Evolutionary conservation across 768 basidiomycete genomes (phyloP).

Genomic region (Podaxis sp.): DNA sequence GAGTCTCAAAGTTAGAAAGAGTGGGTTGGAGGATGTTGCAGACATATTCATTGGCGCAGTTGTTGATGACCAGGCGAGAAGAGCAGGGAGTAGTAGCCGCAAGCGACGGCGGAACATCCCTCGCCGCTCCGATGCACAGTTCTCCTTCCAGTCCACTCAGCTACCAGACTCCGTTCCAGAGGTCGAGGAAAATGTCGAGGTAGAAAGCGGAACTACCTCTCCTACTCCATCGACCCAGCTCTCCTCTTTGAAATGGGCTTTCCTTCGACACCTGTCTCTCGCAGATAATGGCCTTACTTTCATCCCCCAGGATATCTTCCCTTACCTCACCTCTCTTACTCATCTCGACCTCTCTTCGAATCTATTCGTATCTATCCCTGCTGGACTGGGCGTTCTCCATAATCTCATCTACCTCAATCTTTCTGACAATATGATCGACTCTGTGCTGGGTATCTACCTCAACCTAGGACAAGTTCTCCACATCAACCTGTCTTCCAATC

Average conservation of each 20-base stretch:
- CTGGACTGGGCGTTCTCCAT: conserved; percentile 70
- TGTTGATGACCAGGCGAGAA: conserved; percentile 70
- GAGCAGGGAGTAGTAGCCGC: conserved; percentile 53
- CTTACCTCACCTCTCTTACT: conserved; percentile 70
- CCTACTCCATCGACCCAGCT: conserved; percentile 39
- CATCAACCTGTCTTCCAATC: conserved; percentile 82
- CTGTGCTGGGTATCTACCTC: conserved; percentile 84
- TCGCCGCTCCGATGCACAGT: conserved; percentile 9
- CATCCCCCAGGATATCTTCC: conserved; percentile 65
- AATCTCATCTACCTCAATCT: conserved; percentile 91
- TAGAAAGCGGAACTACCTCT: conserved; percentile 22
- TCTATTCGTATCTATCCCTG: conserved; percentile 84
- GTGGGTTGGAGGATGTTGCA: conserved; percentile 79
- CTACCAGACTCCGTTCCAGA: conserved; percentile 17
- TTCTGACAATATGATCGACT: conserved; percentile 97
- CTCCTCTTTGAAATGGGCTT: conserved; percentile 68
- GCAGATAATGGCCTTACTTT: conserved; percentile 82
- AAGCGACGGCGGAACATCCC: conserved; percentile 47
- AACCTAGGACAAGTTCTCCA: conserved; percentile 74
- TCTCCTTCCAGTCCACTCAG: conserved; percentile 15
- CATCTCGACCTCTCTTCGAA: conserved; percentile 91
- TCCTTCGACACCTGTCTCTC: conserved; percentile 73
- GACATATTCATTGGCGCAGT: conserved; percentile 78
- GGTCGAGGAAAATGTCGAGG: conserved; percentile 29
- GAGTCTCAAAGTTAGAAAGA: conserved; percentile 74